Base-by-base conservation (phyloP, 352 stramenopile species). In the Globisporangium alternatum region DNA sequence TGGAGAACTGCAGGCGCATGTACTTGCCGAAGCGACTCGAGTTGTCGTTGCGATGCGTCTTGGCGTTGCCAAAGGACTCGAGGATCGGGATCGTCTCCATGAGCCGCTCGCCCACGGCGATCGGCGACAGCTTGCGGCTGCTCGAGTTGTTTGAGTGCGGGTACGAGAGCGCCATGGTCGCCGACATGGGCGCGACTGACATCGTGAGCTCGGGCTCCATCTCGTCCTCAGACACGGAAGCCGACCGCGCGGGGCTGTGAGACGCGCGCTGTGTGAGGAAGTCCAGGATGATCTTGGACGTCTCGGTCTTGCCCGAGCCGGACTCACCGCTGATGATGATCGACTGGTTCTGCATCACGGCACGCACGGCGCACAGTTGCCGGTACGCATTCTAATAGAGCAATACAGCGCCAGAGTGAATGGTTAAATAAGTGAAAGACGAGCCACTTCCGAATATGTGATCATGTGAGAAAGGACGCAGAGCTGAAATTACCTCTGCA, bases 311-410 rank as follows among this genome's bases (percentile, higher is more conserved):
- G 49, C 95, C 95, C 4, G 93, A 96, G 12, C 95, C 95, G 25
- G 81, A 96, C 66, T 98, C 95, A 48, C 95, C 95, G 39, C 84
- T 97, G 52, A 98, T 97, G 47, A 98, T 89, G 70, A 98, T 98
- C 37, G 87, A 97, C 74, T 98, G 95, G 70, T 95, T 95, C 74
- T 95, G 83, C 85, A 93, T 93, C 19, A 91, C 84, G 2, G 85
- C 84, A 19, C 81, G 80, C 17, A 93, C 80, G 6, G 86, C 86
- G 64, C 84, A 93, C 9, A 95, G 73, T 55, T 95, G 84, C 4
- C 84, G 83, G 71, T 93, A 95, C 2, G 86, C 86, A 44, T 83
- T 88, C 66, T 72, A 44, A 7, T 60, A 56, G n/a, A 61, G 53
- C 9, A 56, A n/a, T 10, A 53, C 13, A 44, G 31, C 3, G 31